These are phyloP conservation scores for Trametes versicolor DNA, from an alignment of 1,284 basidiomycete genomes.

Conservation along the genomic window DNA sequence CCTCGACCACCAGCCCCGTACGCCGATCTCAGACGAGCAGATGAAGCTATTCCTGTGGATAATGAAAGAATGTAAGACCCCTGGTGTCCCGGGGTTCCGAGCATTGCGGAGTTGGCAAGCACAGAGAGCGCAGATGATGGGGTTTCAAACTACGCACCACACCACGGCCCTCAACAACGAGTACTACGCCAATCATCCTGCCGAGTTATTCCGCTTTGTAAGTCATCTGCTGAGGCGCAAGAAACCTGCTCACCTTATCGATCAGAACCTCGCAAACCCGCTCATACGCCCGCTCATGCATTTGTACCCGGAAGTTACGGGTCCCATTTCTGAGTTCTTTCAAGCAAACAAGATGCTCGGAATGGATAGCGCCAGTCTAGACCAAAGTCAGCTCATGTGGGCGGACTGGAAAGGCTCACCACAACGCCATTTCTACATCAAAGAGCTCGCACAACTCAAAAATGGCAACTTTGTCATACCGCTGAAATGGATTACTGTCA, in stretches of 20 bases:
- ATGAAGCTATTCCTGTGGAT: conserved; percentile 44
- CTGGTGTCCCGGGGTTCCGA: conserved; percentile 43
- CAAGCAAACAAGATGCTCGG: conserved; percentile 39
- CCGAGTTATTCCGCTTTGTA: not conserved
- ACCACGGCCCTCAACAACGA: not conserved
- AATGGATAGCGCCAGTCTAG: conserved; percentile 31
- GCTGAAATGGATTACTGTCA: not conserved
- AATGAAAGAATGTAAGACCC: conserved; percentile 37
- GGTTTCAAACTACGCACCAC: conserved; percentile 33
- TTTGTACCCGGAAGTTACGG: conserved; percentile 36
- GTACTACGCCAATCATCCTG: not conserved
- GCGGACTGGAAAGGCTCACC: conserved; percentile 32
- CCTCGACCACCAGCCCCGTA: conserved; percentile 28
- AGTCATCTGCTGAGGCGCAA: not conserved
- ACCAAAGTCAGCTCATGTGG: conserved; percentile 33
- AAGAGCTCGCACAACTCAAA: not conserved
- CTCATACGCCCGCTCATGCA: conserved; percentile 28
- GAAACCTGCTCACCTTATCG: too few species aligned
- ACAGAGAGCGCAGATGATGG: conserved; percentile 28
- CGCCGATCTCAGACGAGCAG: conserved; percentile 39
- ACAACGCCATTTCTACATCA: not conserved
- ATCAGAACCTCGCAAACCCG: conserved; percentile 34
- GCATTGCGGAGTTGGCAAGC: conserved; percentile 40
- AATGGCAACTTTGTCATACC: not conserved
- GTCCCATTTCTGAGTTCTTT: conserved; percentile 32